Conservation (phyloP, 1,139 yeast genomes). For the Nadsonia commutata region DNA sequence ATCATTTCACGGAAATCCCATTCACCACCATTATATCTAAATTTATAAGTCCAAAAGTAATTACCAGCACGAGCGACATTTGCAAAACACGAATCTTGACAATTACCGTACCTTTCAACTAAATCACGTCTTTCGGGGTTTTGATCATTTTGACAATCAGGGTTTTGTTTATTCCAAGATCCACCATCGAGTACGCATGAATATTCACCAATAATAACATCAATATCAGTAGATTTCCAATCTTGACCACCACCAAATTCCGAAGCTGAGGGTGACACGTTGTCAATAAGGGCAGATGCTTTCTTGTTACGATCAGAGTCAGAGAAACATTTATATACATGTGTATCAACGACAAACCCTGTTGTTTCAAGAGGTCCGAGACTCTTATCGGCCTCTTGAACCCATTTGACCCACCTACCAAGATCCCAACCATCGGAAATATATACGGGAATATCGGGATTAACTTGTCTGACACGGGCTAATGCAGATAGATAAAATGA, state of each 20-base stretch:
- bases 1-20: slow-evolving; percentile 85
- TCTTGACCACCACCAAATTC: not conserved
- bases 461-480: slow-evolving; percentile 41
- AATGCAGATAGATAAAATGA: slow-evolving; percentile 58
- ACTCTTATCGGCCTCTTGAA: slow-evolving; percentile 30
- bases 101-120: slow-evolving; percentile 25
- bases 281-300: slow-evolving; percentile 49
- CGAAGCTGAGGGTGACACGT: slow-evolving; percentile 31
- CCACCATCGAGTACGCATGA: slow-evolving; percentile 72
- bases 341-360: slow-evolving; percentile 70
- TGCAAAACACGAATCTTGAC: slow-evolving; percentile 31
- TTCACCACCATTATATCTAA: slow-evolving; percentile 79
- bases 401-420: slow-evolving; percentile 61
- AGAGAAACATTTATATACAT: slow-evolving; percentile 74
- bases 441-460: slow-evolving; percentile 48
- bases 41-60: slow-evolving; percentile 86
- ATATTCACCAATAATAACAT: slow-evolving; percentile 75
- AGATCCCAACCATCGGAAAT: slow-evolving; percentile 96
- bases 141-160: slow-evolving; percentile 28
- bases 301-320: slow-evolving; percentile 54
- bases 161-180: slow-evolving; percentile 48
- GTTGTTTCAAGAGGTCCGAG: slow-evolving; percentile 21
- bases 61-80: slow-evolving; percentile 50
- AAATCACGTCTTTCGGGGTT: slow-evolving; percentile 32
- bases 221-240: slow-evolving; percentile 35